Percentiles rank a stretch among this genome's conserved stretches.
These are phyloP conservation scores for Hymenoscyphus salicellus DNA, from an alignment of 2,329 filamentous ascomycete species.

Conservation along the genomic window DNA sequence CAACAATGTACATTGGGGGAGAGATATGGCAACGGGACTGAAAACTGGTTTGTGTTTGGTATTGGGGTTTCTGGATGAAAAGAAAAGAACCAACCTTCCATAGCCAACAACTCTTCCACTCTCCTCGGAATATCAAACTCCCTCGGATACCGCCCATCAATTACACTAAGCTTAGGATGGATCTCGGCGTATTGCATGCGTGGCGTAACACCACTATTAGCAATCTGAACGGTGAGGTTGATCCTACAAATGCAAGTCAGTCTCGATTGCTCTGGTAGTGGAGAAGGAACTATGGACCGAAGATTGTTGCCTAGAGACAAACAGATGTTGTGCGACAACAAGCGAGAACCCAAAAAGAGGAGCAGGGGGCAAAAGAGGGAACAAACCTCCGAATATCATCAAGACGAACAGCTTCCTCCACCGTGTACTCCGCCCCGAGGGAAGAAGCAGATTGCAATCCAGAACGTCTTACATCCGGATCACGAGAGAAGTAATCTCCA, in stretches of 20 bases:
- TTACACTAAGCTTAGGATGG: slow-evolving; percentile 24
- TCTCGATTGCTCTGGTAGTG: no score
- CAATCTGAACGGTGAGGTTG: slow-evolving; percentile 25
- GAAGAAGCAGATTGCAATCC: slow-evolving; percentile 1
- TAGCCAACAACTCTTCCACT: slow-evolving; percentile 21
- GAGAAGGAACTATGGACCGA: no score
- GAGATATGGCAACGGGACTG: no score
- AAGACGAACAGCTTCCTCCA: slow-evolving; percentile 7
- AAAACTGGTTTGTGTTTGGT: not conserved
- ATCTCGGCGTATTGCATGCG: slow-evolving; percentile 22
- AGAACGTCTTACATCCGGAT: slow-evolving; percentile 4
- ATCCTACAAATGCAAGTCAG: slow-evolving; percentile 12
- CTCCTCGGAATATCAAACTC: slow-evolving; percentile 23
- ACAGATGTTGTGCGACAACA: not conserved
- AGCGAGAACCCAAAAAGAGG: not conserved
- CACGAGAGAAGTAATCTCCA: slow-evolving; percentile 11
- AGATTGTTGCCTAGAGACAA: not conserved
- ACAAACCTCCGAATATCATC: slow-evolving; percentile 19
- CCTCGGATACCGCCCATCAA: slow-evolving; percentile 18
- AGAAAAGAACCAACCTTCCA: slow-evolving; percentile 21
- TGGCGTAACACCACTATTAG: slow-evolving; percentile 20
- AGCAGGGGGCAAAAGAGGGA: not conserved
- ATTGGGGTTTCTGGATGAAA: not conserved
- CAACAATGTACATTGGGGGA: no score
- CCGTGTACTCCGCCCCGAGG: not conserved